phyloP scores from a whole-genome alignment of 176 grass and related monocot species.

The Thinopyrum elongatum region DNA sequence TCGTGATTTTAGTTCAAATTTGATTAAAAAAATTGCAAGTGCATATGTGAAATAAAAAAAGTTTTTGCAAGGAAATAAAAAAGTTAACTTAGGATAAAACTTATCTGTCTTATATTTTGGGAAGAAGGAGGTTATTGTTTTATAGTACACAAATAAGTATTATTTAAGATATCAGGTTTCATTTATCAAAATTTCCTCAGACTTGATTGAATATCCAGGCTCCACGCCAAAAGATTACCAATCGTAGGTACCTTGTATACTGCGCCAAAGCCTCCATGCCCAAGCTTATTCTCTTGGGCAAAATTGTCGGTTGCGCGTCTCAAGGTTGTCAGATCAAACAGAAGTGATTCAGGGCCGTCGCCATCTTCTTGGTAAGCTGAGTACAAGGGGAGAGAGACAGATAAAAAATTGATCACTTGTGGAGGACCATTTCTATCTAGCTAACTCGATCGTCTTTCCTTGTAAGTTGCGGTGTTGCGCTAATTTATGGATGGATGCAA shows the following conservation, averaged over 20 bases:
- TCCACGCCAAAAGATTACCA: no score
- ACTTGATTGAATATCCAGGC: no score
- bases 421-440: neutral
- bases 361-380: conserved; percentile 5
- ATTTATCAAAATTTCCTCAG: no score
- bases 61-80: no score
- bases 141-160: no score
- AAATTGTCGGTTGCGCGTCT: conserved; percentile 54
- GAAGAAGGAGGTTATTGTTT: no score
- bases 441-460: neutral
- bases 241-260: neutral
- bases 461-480: neutral
- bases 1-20: no score
- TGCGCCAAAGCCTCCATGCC: conserved; percentile 65
- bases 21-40: no score
- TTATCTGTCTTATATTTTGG: no score
- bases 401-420: neutral
- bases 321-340: conserved; percentile 40
- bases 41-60: no score
- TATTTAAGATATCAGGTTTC: no score
- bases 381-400: neutral
- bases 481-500: neutral
- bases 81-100: no score
- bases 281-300: conserved; percentile 53
- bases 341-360: conserved; percentile 10